Conservation (phyloP, 208 protist genomes). For the Angomonas ambiguus region DNA sequence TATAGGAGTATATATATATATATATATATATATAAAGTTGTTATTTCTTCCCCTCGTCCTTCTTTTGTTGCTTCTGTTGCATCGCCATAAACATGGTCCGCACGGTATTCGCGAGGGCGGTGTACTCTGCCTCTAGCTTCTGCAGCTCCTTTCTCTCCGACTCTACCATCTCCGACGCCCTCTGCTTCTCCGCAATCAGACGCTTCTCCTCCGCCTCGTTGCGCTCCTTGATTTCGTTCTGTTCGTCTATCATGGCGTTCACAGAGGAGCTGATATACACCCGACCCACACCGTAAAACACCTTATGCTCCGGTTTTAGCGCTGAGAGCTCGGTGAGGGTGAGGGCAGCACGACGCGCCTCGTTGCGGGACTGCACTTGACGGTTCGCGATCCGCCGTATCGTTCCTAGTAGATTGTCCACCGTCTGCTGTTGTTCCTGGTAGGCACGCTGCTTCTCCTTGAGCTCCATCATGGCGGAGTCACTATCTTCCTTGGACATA, state of each 20-base stretch:
- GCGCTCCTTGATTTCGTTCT: constrained; percentile 60
- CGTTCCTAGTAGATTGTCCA: constrained; percentile 64
- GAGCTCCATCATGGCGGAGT: constrained; percentile 74
- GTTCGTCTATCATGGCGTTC: constrained; percentile 58
- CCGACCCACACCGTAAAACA: constrained; percentile 80
- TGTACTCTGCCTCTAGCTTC: constrained; percentile 58
- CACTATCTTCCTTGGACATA: constrained; percentile 52
- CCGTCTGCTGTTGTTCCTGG: constrained; percentile 78
- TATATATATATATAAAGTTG: background rate
- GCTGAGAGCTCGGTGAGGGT: constrained; percentile 71
- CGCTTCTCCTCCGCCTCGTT: constrained; percentile 76
- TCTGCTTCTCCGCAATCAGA: constrained; percentile 78
- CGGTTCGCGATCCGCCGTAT: constrained; percentile 82
- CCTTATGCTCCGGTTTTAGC: constrained; percentile 57
- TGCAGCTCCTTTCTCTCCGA: constrained; percentile 77
- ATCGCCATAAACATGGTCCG: constrained; percentile 27
- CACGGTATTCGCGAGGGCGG: constrained; percentile 47
- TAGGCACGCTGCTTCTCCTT: constrained; percentile 88
- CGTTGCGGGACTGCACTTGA: constrained; percentile 60
- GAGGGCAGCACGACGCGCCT: constrained; percentile 67
- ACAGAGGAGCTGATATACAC: constrained; percentile 68
- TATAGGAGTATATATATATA: background rate
- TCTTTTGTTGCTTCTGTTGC: constrained; percentile 21
- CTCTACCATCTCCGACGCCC: constrained; percentile 54
- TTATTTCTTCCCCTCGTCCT: constrained; percentile 8